These are phyloP conservation scores for Eucalyptus polybractea DNA, from an alignment of 345 rosid genomes.

Conservation along the genomic window DNA sequence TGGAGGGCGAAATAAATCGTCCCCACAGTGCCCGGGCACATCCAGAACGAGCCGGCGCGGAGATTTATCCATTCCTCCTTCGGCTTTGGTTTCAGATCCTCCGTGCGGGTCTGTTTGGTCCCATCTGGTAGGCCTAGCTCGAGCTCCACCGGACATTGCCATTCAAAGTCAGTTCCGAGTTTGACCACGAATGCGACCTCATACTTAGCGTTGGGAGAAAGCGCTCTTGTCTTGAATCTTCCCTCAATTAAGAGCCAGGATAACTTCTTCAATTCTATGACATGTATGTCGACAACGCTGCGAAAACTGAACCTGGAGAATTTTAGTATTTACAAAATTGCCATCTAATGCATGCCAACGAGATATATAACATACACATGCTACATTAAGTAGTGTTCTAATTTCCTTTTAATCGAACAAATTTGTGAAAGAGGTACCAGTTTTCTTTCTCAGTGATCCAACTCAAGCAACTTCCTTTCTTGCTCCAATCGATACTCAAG, in stretches of 20 bases:
- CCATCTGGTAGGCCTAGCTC: fast-evolving
- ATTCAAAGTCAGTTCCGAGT: fast-evolving
- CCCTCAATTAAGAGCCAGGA: not conserved
- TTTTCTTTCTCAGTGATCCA: no score
- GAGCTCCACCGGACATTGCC: no score
- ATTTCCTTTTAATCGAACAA: no score
- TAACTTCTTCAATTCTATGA: not conserved
- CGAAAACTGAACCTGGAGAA: not conserved
- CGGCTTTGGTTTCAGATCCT: fast-evolving
- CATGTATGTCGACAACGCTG: not conserved
- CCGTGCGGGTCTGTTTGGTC: fast-evolving
- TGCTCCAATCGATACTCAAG: no score
- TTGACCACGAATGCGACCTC: not conserved
- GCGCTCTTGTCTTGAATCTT: not conserved
- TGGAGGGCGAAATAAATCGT: fast-evolving
- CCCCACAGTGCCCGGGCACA: fast-evolving
- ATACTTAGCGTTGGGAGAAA: not conserved
- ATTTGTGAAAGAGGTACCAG: no score
- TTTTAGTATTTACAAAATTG: no score
- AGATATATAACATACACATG: fast-evolving
- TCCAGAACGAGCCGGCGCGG: no score
- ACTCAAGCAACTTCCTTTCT: fast-evolving
- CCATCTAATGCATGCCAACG: fast-evolving
- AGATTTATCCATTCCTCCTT: fast-evolving
- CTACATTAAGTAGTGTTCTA: no score